phyloP scores from a whole-genome alignment of 768 basidiomycete genomes.

The Xerocomellus chrysenteron region DNA sequence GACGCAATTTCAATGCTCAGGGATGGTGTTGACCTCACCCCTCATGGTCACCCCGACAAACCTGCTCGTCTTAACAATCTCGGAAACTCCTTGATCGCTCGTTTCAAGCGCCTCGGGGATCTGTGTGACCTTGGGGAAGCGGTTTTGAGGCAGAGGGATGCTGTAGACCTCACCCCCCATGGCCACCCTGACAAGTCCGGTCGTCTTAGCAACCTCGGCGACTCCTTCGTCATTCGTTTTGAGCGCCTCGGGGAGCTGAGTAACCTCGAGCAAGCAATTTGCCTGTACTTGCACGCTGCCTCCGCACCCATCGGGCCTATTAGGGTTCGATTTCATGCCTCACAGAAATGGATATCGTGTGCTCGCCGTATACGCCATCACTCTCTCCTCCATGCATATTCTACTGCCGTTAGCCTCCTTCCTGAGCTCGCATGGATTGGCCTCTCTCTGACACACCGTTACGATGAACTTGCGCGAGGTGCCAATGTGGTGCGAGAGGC shows the following conservation, averaged over 20 bases:
- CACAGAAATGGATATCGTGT: constrained; percentile 2
- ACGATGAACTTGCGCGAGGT: constrained; percentile 3
- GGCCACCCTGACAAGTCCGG: background rate
- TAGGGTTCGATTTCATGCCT: constrained; percentile 4
- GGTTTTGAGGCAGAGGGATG: background rate
- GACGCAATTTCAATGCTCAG: background rate
- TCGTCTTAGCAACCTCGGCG: background rate
- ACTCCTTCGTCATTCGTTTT: background rate
- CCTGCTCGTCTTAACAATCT: too few relatives aligned
- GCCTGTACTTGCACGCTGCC: background rate
- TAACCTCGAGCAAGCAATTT: background rate
- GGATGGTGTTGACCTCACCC: background rate
- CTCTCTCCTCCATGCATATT: constrained; percentile 20
- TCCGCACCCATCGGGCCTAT: background rate
- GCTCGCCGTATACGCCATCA: background rate
- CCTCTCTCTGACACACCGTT: constrained; percentile 15
- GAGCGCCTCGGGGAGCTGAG: background rate
- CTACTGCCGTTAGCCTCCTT: constrained; percentile 16
- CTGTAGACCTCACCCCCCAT: background rate
- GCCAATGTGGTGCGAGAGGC: background rate
- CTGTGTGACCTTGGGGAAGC: background rate
- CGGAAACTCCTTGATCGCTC: background rate
- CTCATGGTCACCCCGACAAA: background rate
- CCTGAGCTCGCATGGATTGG: constrained; percentile 18
- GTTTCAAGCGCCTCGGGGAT: background rate